These are phyloP conservation scores for Kluyveromyces starmeri DNA, from an alignment of 805 yeast species.

Conservation along the genomic window DNA sequence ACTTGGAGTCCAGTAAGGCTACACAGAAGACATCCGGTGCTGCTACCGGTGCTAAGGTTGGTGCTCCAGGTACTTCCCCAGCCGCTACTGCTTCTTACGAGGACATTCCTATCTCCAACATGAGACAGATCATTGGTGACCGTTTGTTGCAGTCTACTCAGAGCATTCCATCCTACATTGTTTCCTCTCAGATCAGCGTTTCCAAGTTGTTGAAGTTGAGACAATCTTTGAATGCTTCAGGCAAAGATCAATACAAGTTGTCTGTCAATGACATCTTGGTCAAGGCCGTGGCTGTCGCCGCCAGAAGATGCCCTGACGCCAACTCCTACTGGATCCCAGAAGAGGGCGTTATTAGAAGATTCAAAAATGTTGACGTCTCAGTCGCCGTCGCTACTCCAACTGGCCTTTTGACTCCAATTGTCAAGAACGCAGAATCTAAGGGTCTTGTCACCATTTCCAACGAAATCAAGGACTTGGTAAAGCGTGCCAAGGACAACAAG, in stretches of 20 bases:
- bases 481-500: conserved; percentile 92
- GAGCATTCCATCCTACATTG: conserved; percentile 85
- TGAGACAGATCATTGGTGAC: conserved; percentile 90
- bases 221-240: conserved; percentile 74
- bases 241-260: conserved; percentile 80
- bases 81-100: conserved; percentile 47
- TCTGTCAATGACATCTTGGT: conserved; percentile 91
- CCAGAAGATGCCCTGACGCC: conserved; percentile 83
- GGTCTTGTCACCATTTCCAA: conserved; percentile 77
- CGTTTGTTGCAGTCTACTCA: conserved; percentile 83
- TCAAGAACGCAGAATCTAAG: conserved; percentile 76
- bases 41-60: conserved; percentile 37
- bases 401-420: conserved; percentile 94
- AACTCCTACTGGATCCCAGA: conserved; percentile 89
- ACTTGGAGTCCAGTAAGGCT: conserved; percentile 33
- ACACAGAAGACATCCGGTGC: conserved; percentile 31
- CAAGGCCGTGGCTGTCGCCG: conserved; percentile 90
- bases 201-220: conserved; percentile 87
- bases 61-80: conserved; percentile 33
- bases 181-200: conserved; percentile 79
- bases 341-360: conserved; percentile 88
- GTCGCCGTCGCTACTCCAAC: conserved; percentile 98
- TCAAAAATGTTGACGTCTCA: conserved; percentile 85
- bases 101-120: conserved; percentile 79
- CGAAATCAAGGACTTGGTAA: conserved; percentile 85